Conservation (phyloP, 345 rosid genomes). For the Eucalyptus tenuipes region DNA sequence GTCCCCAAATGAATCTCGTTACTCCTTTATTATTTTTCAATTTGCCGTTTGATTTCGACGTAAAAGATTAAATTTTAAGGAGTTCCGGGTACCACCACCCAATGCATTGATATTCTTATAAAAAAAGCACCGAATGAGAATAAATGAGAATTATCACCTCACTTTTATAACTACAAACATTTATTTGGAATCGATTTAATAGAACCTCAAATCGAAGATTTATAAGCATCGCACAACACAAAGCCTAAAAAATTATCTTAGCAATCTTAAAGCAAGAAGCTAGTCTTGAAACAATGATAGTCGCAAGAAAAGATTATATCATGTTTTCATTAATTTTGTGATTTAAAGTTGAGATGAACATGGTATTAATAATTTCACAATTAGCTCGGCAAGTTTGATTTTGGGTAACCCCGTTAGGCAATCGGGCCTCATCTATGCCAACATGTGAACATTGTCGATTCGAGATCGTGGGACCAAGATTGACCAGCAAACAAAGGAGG, state of each 20-base stretch:
- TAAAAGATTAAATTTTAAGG: not conserved
- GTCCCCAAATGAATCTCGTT: not conserved
- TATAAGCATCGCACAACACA: accelerated
- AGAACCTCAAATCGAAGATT: accelerated
- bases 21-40: not conserved
- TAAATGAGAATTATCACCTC: accelerated
- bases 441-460: not conserved
- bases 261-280: not conserved
- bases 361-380: not conserved
- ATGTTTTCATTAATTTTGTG: not conserved
- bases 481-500: not conserved
- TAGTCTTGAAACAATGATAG: not conserved
- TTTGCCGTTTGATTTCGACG: not conserved
- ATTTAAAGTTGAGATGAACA: not conserved
- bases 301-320: not conserved
- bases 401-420: not conserved
- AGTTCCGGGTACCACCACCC: accelerated
- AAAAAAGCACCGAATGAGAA: accelerated
- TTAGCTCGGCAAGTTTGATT: not conserved
- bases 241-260: not conserved
- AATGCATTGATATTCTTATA: not conserved
- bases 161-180: not conserved
- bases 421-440: not conserved
- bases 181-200: accelerated
- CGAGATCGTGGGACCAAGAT: not conserved